A percentile compares a stretch with the other conserved stretches of the same genome.
Conservation (phyloP, 2,329 filamentous ascomycete species). For the Akanthomyces uredinophilus region DNA sequence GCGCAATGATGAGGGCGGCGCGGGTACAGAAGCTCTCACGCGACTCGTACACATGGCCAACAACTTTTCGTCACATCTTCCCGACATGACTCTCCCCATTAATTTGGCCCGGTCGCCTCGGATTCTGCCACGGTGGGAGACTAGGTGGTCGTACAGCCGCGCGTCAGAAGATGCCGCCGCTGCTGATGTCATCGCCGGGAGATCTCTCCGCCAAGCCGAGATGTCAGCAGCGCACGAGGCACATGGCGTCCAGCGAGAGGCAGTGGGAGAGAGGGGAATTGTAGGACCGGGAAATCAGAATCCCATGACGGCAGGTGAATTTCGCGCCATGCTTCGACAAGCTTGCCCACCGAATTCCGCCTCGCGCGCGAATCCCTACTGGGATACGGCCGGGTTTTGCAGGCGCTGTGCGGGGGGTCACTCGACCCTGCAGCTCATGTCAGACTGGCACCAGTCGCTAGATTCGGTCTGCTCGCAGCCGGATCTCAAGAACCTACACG, state of each 20-base stretch:
- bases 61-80: constrained; percentile 65
- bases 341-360: constrained; percentile 60
- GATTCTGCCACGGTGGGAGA: constrained; percentile 55
- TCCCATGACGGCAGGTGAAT: constrained; percentile 25
- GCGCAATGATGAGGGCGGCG: constrained; percentile 31
- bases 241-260: neutral
- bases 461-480: constrained; percentile 68
- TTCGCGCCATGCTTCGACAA: constrained; percentile 38
- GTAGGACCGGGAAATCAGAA: neutral
- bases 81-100: constrained; percentile 79
- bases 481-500: constrained; percentile 68
- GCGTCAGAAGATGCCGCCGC: constrained; percentile 9
- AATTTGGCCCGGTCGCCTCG: constrained; percentile 55
- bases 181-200: constrained; percentile 14
- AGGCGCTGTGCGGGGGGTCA: constrained; percentile 57
- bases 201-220: constrained; percentile 9
- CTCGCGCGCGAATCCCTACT: constrained; percentile 53
- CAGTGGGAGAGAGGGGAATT: neutral
- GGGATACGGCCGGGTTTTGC: constrained; percentile 62
- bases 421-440: constrained; percentile 61
- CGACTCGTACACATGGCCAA: constrained; percentile 61
- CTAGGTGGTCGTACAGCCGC: constrained; percentile 29
- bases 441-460: constrained; percentile 59
- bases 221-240: constrained; percentile 6
- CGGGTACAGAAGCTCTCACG: constrained; percentile 34